Conservation (phyloP, 176 grass and related monocot species). For the maize (Zea mays) region Zm-B73-REFERENCE-NAM-5.0 NC_050098.1:233276001-233276500, state of each 20-base stretch:
- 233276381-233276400: slow-evolving; percentile 76
- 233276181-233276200: slow-evolving; percentile 65
- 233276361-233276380: slow-evolving; percentile 56
- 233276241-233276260: slow-evolving; percentile 53
- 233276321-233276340: slow-evolving; percentile 58
- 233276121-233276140: slow-evolving; percentile 59
- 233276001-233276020: slow-evolving; percentile 46
- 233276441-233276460: slow-evolving; percentile 21
- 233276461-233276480: slow-evolving; percentile 61
- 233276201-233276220: slow-evolving; percentile 52
- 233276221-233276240: slow-evolving; percentile 52
- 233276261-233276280: slow-evolving; percentile 62
- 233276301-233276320: slow-evolving; percentile 45
- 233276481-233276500: slow-evolving; percentile 74
- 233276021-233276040: slow-evolving; percentile 70
- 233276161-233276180: slow-evolving; percentile 62
- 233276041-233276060: slow-evolving; percentile 46
- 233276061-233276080: slow-evolving; percentile 65
- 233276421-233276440: slow-evolving; percentile 46
- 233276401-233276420: slow-evolving; percentile 15
- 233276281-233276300: slow-evolving; percentile 50
- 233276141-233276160: slow-evolving; percentile 37
- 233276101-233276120: slow-evolving; percentile 37
- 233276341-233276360: slow-evolving; percentile 29
- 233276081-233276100: slow-evolving; percentile 69